A percentile compares a stretch with the other conserved stretches of the same genome.
Conservation (phyloP, 2,329 filamentous ascomycete genomes). For the Alternaria brassicicola region DNA sequence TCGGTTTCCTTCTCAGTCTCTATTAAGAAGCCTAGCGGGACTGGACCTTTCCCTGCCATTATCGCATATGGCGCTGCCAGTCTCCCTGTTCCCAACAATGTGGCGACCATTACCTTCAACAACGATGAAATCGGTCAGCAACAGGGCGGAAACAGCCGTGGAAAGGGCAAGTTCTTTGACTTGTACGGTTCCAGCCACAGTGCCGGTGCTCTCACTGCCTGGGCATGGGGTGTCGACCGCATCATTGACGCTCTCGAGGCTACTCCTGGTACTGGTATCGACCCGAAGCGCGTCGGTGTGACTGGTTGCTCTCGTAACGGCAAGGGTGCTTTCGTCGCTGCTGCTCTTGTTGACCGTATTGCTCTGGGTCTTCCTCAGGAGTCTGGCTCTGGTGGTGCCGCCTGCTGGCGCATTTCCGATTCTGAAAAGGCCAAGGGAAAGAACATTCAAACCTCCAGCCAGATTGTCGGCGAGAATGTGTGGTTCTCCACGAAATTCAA, state of each 20-base stretch:
- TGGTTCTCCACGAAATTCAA: conserved; percentile 67
- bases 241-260: conserved; percentile 65
- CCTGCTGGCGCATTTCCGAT: conserved; percentile 62
- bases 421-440: conserved; percentile 58
- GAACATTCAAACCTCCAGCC: conserved; percentile 65
- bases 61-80: conserved; percentile 62
- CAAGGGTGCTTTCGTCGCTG: conserved; percentile 67
- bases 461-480: conserved; percentile 67
- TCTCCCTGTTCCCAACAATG: conserved; percentile 60
- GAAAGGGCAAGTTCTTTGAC: conserved; percentile 64
- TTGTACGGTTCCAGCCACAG: conserved; percentile 62
- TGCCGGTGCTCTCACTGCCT: conserved; percentile 65
- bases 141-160: conserved; percentile 53
- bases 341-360: conserved; percentile 64
- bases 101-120: conserved; percentile 65
- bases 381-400: conserved; percentile 65
- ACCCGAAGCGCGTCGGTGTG: conserved; percentile 55
- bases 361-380: conserved; percentile 68
- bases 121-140: conserved; percentile 65
- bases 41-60: conserved; percentile 61
- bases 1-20: conserved; percentile 47
- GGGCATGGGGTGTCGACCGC: conserved; percentile 68
- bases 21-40: conserved; percentile 50
- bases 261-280: conserved; percentile 54
- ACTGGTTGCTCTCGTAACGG: conserved; percentile 70